A percentile compares a stretch with the other conserved stretches of the same genome.
Conservation (phyloP, 2,329 filamentous ascomycete genomes). For the Nigrospora osmanthi region DNA sequence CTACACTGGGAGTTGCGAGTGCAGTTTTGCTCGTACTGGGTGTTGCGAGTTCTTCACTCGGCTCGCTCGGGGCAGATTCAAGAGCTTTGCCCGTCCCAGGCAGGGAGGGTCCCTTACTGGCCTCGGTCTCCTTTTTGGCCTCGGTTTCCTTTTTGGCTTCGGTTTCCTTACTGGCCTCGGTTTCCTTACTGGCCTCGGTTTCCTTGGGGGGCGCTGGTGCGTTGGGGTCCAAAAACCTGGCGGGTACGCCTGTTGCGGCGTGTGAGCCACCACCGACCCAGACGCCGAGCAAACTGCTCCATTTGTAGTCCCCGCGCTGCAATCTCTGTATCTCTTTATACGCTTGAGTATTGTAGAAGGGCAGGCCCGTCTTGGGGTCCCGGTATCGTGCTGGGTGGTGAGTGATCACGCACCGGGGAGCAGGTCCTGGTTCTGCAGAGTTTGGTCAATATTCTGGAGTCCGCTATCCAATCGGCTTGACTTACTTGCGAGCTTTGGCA, state of each 20-base stretch:
- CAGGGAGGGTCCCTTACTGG: slow-evolving; percentile 1
- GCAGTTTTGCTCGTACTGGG: too few relatives aligned
- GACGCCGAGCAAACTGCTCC: slow-evolving; percentile 72
- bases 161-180: slow-evolving; percentile 4
- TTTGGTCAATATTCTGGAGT: neutral
- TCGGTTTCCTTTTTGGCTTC: slow-evolving; percentile 12
- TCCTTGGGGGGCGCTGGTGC: slow-evolving; percentile 18
- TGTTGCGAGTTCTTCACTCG: too few relatives aligned
- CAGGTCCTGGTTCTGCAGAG: slow-evolving; percentile 37
- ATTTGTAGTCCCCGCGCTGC: slow-evolving; percentile 65
- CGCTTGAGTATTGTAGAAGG: slow-evolving; percentile 71
- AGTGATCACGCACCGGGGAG: slow-evolving; percentile 71
- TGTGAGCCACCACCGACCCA: slow-evolving; percentile 66
- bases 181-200: slow-evolving; percentile 3
- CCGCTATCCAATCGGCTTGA: neutral
- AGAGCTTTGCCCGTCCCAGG: too few relatives aligned
- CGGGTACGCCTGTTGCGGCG: slow-evolving; percentile 71
- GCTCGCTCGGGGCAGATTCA: too few relatives aligned
- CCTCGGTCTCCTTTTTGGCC: slow-evolving; percentile 8
- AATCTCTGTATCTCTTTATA: slow-evolving; percentile 77
- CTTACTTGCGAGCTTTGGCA: slow-evolving; percentile 49
- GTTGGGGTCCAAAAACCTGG: slow-evolving; percentile 53
- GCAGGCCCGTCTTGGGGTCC: slow-evolving; percentile 76
- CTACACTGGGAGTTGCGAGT: too few relatives aligned
- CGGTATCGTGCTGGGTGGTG: slow-evolving; percentile 73